Evolutionary conservation across 306 rosid genomes (phyloP).

Genomic region (Trifolium dubium): DNA sequence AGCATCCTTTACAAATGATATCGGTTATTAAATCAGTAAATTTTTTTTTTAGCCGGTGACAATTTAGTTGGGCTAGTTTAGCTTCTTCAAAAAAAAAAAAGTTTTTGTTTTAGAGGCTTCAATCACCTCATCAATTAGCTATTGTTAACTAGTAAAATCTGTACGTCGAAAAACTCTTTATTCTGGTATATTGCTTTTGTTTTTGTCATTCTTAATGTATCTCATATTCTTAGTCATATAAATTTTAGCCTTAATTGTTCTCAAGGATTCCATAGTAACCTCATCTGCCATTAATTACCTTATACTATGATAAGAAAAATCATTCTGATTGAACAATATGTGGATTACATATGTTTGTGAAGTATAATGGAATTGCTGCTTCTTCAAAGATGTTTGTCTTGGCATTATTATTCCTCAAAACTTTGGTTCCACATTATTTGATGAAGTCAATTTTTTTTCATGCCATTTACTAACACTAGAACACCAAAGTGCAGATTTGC

Average conservation of each 20-base stretch:
- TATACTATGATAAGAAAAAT: not conserved
- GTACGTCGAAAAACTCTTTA: constrained; percentile 22
- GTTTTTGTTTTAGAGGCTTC: not conserved
- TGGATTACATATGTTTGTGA: constrained; percentile 19
- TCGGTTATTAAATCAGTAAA: too few relatives aligned
- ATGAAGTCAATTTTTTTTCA: constrained; percentile 49
- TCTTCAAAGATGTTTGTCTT: constrained; percentile 32
- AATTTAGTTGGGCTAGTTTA: too few relatives aligned
- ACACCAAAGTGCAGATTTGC: constrained; percentile 96
- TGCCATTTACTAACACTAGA: constrained; percentile 62
- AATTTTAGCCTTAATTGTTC: not conserved
- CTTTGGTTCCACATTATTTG: constrained; percentile 40
- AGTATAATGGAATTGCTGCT: constrained; percentile 32
- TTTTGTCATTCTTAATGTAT: not conserved
- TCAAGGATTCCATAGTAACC: constrained; percentile 31
- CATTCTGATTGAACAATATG: constrained; percentile 23
- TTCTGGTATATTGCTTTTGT: constrained; percentile 3
- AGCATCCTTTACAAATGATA: too few relatives aligned
- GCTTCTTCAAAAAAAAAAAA: too few relatives aligned
- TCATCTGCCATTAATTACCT: constrained; percentile 19
- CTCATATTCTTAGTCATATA: not conserved
- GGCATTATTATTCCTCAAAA: constrained; percentile 28
- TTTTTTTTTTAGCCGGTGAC: too few relatives aligned
- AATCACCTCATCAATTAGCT: constrained; percentile 7
- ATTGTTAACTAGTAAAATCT: constrained; percentile 9